A percentile compares a stretch with the other conserved stretches of the same genome.
Evolutionary conservation across 345 rosid genomes (phyloP).

Genomic region (Punica granatum): DNA sequence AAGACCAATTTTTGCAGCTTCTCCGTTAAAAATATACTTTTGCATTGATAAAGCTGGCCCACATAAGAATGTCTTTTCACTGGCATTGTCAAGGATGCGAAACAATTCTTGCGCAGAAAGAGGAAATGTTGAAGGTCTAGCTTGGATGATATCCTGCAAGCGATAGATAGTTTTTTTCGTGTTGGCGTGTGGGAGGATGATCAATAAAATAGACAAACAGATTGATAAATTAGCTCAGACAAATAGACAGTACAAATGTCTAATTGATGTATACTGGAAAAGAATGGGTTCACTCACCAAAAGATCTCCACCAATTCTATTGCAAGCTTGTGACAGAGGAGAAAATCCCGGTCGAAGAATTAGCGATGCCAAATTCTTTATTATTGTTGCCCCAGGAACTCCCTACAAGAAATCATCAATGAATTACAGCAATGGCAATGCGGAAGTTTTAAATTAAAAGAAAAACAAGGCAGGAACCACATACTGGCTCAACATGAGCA

Average conservation of each 20-base stretch:
- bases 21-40: slow-evolving; percentile 87
- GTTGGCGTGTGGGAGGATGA: background rate
- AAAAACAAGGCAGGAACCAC: background rate
- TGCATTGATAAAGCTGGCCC: slow-evolving; percentile 66
- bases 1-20: slow-evolving; percentile 65
- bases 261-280: background rate
- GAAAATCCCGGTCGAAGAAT: slow-evolving; percentile 53
- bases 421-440: background rate
- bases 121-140: slow-evolving; percentile 59
- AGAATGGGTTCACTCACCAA: slow-evolving; percentile 43
- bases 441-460: background rate
- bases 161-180: slow-evolving; percentile 6
- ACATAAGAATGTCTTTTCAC: slow-evolving; percentile 80
- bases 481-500: background rate
- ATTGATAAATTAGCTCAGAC: background rate
- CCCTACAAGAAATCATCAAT: slow-evolving; percentile 31
- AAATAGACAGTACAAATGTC: background rate
- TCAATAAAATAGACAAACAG: background rate
- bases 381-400: slow-evolving; percentile 54
- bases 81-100: slow-evolving; percentile 85
- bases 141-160: slow-evolving; percentile 74
- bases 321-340: slow-evolving; percentile 60
- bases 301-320: slow-evolving; percentile 74
- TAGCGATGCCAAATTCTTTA: slow-evolving; percentile 52
- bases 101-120: slow-evolving; percentile 69